Evolutionary conservation across 1,284 basidiomycete genomes (phyloP), one percentile per base, ranked within the genome.

Genomic region (Malassezia obtusa): DNA sequence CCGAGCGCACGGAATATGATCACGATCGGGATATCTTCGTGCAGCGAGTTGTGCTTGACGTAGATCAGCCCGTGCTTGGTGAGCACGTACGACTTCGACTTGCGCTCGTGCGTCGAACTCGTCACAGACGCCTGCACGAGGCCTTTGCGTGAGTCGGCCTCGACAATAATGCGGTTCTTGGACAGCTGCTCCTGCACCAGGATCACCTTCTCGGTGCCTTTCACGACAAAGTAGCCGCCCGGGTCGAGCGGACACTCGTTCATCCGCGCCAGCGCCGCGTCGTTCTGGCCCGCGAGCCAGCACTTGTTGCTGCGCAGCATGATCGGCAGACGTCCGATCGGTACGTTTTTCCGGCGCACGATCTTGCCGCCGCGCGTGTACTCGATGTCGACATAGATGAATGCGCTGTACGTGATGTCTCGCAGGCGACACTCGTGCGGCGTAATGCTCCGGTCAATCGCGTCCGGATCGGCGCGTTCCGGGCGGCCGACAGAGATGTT

Each of bases 121-220:
- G 94, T 99, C 76, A 95, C 96, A 17, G 89, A 92, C 9, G 94
- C 91, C 69, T 89, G 89, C 0, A 96, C 91, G 40, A 87, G 78
- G 14, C 88, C 88, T 76, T 98, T 98, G 41, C 85, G 84, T 7
- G 81, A 77, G 43, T 75, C 74, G 26, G 73, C 64, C 78, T 98
- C 95, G 61, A 99, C 92, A 60, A 99, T 94, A 73, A 99, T 98
- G 54, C 94, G 83, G 77, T 99, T 99, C 79, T 98, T 99, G 79
- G 88, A 91, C 67, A 99, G 78, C 77, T 98, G 94, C 75, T 99
- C 95, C 75, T 99, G 94, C 1, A 98, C 92, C 54, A 99, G 80
- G 62, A 99, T 98, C 67, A 99, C 94, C 78, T 99, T 99, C 77
- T 99, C 94, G 17, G 95, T 98, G 12, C 94, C 94, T 75, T 94